Base-by-base conservation (phyloP, 805 yeast genomes). In the Cyberlindnera nakhonratchasimensis region DNA sequence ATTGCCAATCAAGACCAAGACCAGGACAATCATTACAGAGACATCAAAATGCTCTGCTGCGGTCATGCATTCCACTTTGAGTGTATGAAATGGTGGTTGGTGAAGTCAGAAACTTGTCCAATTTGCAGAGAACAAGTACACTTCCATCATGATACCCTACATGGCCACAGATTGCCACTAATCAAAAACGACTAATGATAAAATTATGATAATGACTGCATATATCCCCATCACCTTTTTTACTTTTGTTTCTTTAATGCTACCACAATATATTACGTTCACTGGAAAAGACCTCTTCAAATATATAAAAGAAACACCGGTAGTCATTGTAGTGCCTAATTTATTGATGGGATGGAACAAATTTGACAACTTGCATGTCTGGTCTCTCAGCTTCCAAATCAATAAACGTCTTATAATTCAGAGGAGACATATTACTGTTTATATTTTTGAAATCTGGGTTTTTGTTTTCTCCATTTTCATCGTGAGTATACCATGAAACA, bases 41-140 rank as follows among this genome's bases (percentile, higher is more conserved):
- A 52, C 30, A 14, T 40, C 3, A 45, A 47, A 26, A 29, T 22
- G 3, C 32, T 55, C 7, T 14, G 25, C 4, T 55, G 60, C 29
- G 26, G 31, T 2, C 60, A 55, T 20, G 30, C 46, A 0, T 55
- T 54, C 51, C 60, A 55, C 29, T 48, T 24, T 23, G 53, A 49
- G 0, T 55, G 60, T 21, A 32, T 55, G 25, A 52, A 53, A 31
- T 42, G 50, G 43, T 55, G 60, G 60, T 29, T 55, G 22, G 44
- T 51, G 6, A 51, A 47, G 20, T 49, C 56, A 2, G 45, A 42
- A 22, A 44, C 47, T 1, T 55, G 60, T 32, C 60, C 60, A 0
- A 32, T 54, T 4, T 55, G 60, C 26, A 44, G 60, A 24, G 50
- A 46, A 9, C 31, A 28, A 28, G 39, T 43, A 6, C 39, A 37